A percentile compares a stretch with the other conserved stretches of the same genome.
These are phyloP conservation scores for Volvariella surrecta DNA, from an alignment of 1,284 basidiomycete species.

Conservation along the genomic window DNA sequence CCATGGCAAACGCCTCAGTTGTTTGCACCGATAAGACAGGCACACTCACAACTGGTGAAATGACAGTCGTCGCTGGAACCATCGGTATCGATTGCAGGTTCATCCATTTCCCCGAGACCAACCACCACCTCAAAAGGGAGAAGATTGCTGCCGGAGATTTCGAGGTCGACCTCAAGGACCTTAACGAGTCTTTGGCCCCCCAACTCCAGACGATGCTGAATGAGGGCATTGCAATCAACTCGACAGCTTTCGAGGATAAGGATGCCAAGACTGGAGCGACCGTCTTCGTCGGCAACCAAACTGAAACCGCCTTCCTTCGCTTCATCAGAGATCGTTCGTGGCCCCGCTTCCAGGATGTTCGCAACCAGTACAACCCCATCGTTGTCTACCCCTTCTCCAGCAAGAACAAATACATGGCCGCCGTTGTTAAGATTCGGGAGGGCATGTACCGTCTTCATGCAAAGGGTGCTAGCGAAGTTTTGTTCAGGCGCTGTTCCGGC, in stretches of 20 bases:
- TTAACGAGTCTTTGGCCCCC: slow-evolving; percentile 59
- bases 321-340: slow-evolving; percentile 87
- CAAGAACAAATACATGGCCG: slow-evolving; percentile 94
- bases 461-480: slow-evolving; percentile 93
- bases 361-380: slow-evolving; percentile 63
- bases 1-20: slow-evolving; percentile 96
- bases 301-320: slow-evolving; percentile 87
- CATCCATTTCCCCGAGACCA: slow-evolving; percentile 70
- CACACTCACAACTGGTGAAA: slow-evolving; percentile 88
- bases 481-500: slow-evolving; percentile 65
- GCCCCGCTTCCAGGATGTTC: slow-evolving; percentile 64
- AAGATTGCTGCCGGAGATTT: slow-evolving; percentile 43
- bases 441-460: slow-evolving; percentile 70
- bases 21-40: slow-evolving; percentile 97
- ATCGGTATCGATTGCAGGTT: slow-evolving; percentile 93
- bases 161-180: slow-evolving; percentile 70
- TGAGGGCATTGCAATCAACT: slow-evolving; percentile 86
- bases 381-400: slow-evolving; percentile 96
- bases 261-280: slow-evolving; percentile 57
- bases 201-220: slow-evolving; percentile 71
- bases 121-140: slow-evolving; percentile 50
- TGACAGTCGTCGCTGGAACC: slow-evolving; percentile 95
- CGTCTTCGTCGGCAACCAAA: slow-evolving; percentile 91
- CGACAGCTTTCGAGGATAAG: slow-evolving; percentile 89
- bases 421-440: slow-evolving; percentile 62